phyloP scores from a whole-genome alignment of 139 green algal genomes.

The Chlorokybus atmophyticus region DNA sequence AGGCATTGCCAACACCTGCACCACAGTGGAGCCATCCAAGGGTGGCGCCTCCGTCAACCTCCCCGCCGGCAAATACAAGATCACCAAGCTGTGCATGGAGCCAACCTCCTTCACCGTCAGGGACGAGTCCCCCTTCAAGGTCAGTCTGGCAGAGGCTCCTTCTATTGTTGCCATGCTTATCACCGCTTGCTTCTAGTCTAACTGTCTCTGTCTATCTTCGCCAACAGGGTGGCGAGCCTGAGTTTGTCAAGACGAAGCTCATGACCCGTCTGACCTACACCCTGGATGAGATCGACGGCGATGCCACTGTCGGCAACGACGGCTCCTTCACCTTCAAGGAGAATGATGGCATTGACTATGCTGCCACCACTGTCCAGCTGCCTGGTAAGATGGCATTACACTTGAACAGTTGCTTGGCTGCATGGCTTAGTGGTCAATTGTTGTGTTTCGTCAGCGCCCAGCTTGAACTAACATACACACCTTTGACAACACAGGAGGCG shows the following conservation, averaged over 20 bases:
- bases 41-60: conserved; percentile 68
- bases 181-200: too few relatives aligned
- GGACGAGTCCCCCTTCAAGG: conserved; percentile 35
- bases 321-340: conserved; percentile 83
- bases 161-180: too few relatives aligned
- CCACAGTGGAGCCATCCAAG: conserved; percentile 69
- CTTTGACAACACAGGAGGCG: too few relatives aligned
- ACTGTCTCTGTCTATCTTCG: too few relatives aligned
- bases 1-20: conserved; percentile 97
- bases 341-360: conserved; percentile 97
- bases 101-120: conserved; percentile 66
- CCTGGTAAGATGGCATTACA: too few relatives aligned
- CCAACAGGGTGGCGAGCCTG: conserved; percentile 50
- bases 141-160: too few relatives aligned
- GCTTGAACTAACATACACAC: too few relatives aligned
- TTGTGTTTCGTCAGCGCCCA: too few relatives aligned
- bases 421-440: too few relatives aligned
- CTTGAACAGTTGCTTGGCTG: too few relatives aligned
- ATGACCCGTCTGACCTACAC: conserved; percentile 99
- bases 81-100: conserved; percentile 97
- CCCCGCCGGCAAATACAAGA: conserved; percentile 56
- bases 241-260: conserved; percentile 97
- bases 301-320: conserved; percentile 52
- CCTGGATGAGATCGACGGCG: conserved; percentile 59
- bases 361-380: conserved; percentile 92